Base-by-base conservation (phyloP, 2,329 filamentous ascomycete genomes). In the Fonsecaea pedrosoi region DNA sequence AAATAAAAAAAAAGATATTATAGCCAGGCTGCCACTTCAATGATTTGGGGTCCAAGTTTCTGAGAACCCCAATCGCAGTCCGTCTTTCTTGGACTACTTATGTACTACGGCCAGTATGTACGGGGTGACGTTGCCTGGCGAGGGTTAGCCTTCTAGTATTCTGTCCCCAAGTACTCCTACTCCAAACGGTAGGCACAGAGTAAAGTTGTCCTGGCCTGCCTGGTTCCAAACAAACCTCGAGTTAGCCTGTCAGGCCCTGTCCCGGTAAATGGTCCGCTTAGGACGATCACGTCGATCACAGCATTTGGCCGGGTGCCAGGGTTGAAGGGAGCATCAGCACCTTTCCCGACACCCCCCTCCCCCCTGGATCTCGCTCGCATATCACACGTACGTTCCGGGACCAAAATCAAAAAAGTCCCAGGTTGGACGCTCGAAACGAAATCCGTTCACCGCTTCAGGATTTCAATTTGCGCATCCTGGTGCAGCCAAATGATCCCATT, bases 271-370 rank as follows among this genome's bases (percentile, higher is more conserved):
- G 54, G 64, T 40, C 64, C 64, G 58, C 61, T 65, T 60, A 38
- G 67, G 64, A 62, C 40, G 66, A 68, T 68, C 66, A 59, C 34
- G 66, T 64, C 66, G 66, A 69, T 69, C 67, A 66, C 58, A 50
- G 38, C 40, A 48, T 62, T 42, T 25, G 25, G 25, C 25, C 25
- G 25, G 25, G 25, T 2, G 25, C 40, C 37, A 62, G 54, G 59
- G 54, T 34, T 56, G 60, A 15, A 15, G 38, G 9, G 53, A 38
- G 15, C 35, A 54, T n/a, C 55, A 48, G 21, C 21, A 15, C 45
- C 40, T 32, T 25, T 25, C 25, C 25, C 25, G 21, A 21, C 21
- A 25, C 25, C 25, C 25, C 25, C 59, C 25, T 3, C 2, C 25
- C 59, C 45, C 48, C 34, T 63, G 42, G 45, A 61, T 61, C 48